A percentile compares a stretch with the other conserved stretches of the same genome.
phyloP scores from a whole-genome alignment of 306 rosid genomes.

The Echinosophora koreensis region DNA sequence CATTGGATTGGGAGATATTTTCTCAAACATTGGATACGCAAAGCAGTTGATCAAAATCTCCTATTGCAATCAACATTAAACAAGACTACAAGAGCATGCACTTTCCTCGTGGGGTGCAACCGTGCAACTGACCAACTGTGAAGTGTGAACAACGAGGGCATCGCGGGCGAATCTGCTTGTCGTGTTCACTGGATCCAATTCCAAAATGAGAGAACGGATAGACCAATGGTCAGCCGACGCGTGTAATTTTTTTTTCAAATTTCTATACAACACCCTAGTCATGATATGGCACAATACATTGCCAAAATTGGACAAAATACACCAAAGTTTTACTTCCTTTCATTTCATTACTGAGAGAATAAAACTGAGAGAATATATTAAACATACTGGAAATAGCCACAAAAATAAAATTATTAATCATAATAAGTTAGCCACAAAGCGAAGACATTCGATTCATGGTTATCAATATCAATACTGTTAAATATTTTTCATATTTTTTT shows the following conservation, averaged over 20 bases:
- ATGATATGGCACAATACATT: background rate
- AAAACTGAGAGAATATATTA: too few species aligned
- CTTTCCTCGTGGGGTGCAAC: slow-evolving; percentile 36
- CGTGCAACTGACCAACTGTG: too few species aligned
- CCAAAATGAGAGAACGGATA: fast-evolving
- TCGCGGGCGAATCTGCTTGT: slow-evolving; percentile 7
- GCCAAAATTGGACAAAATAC: too few species aligned
- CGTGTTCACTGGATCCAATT: background rate
- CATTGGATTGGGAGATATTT: background rate
- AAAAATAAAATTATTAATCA: too few species aligned
- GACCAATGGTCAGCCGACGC: background rate
- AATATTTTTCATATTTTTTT: too few species aligned
- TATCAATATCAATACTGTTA: too few species aligned
- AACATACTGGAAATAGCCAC: too few species aligned
- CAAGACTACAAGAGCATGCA: background rate
- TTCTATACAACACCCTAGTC: background rate
- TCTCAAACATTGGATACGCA: background rate
- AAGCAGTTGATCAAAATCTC: background rate
- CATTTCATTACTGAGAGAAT: too few species aligned
- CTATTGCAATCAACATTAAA: background rate
- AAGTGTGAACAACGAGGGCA: slow-evolving; percentile 27
- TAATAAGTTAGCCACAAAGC: too few species aligned
- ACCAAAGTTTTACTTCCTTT: too few species aligned
- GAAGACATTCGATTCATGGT: too few species aligned
- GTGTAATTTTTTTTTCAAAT: background rate